These are phyloP conservation scores for Eucalyptus caleyi DNA, from an alignment of 345 rosid species.

Conservation along the genomic window DNA sequence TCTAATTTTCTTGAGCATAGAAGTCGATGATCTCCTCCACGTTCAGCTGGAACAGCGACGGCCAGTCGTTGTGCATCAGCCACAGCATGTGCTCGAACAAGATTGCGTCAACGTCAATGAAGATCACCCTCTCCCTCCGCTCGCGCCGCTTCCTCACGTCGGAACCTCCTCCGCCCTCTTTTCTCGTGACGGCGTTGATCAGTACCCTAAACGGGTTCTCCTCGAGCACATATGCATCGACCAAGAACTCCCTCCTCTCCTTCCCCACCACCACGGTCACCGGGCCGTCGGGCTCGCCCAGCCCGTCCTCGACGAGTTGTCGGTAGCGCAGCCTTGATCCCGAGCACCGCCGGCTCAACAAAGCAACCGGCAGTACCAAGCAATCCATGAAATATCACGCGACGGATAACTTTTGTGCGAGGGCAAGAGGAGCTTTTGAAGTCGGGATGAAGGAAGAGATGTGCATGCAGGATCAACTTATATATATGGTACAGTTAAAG, in stretches of 20 bases:
- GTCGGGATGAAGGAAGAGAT: background rate
- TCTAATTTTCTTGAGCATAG: constrained; percentile 50
- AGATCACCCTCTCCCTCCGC: constrained; percentile 20
- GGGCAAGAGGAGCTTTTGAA: background rate
- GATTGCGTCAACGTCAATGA: constrained; percentile 61
- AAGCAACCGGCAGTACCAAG: constrained; percentile 34
- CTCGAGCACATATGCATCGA: constrained; percentile 49
- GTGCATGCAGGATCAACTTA: background rate
- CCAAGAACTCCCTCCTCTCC: constrained; percentile 63
- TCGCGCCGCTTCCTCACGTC: background rate
- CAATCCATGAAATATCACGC: background rate
- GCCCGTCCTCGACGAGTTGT: constrained; percentile 7
- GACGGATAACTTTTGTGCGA: background rate
- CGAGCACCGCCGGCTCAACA: constrained; percentile 19
- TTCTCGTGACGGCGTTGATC: constrained; percentile 19
- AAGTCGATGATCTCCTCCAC: constrained; percentile 70
- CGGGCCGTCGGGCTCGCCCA: background rate
- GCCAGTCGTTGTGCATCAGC: constrained; percentile 60
- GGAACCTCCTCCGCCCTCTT: background rate
- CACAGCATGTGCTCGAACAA: constrained; percentile 91
- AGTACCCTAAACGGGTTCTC: constrained; percentile 56
- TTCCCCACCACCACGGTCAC: constrained; percentile 79
- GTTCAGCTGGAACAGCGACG: constrained; percentile 62
- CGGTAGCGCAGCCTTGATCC: constrained; percentile 31
- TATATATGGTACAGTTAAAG: background rate